Conservation (phyloP, 2,329 filamentous ascomycete species). For the Dendrostoma leiphaemia region DNA sequence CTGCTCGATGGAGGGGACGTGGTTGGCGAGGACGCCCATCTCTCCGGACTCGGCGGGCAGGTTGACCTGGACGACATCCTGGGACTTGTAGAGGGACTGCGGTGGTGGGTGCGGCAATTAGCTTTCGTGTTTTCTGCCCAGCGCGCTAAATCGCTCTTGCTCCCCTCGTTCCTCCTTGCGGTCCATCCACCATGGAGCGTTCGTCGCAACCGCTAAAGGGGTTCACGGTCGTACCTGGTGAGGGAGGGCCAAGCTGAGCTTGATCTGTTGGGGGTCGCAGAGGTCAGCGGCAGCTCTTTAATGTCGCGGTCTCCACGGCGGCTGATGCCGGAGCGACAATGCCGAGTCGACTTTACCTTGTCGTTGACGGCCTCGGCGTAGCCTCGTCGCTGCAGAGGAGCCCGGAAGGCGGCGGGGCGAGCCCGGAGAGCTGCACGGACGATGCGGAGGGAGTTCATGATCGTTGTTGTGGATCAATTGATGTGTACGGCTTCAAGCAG, state of each 20-base stretch:
- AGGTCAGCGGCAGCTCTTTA: slow-evolving; percentile 13
- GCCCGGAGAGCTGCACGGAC: slow-evolving; percentile 78
- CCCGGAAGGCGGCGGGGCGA: slow-evolving; percentile 73
- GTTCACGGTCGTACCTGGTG: slow-evolving; percentile 78
- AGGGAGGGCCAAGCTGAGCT: slow-evolving; percentile 95
- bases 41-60: slow-evolving; percentile 96
- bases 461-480: slow-evolving; percentile 51
- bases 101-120: slow-evolving; percentile 48
- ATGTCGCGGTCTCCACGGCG: slow-evolving; percentile 1
- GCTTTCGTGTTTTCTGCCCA: slow-evolving; percentile 23
- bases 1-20: slow-evolving; percentile 98
- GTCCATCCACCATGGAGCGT: no score
- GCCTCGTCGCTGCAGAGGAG: slow-evolving; percentile 78
- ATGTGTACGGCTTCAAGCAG: slow-evolving; percentile 36
- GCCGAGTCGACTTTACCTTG: slow-evolving; percentile 57
- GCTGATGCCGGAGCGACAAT: slow-evolving; percentile 15
- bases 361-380: slow-evolving; percentile 87
- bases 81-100: slow-evolving; percentile 68
- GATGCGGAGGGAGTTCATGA: slow-evolving; percentile 94
- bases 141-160: neutral
- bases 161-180: neutral
- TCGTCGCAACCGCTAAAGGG: neutral
- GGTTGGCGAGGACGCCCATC: slow-evolving; percentile 99
- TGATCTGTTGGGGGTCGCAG: slow-evolving; percentile 59
- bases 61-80: slow-evolving; percentile 90